These are phyloP conservation scores for Myotisia sp. DNA, from an alignment of 2,329 filamentous ascomycete genomes.

Conservation along the genomic window DNA sequence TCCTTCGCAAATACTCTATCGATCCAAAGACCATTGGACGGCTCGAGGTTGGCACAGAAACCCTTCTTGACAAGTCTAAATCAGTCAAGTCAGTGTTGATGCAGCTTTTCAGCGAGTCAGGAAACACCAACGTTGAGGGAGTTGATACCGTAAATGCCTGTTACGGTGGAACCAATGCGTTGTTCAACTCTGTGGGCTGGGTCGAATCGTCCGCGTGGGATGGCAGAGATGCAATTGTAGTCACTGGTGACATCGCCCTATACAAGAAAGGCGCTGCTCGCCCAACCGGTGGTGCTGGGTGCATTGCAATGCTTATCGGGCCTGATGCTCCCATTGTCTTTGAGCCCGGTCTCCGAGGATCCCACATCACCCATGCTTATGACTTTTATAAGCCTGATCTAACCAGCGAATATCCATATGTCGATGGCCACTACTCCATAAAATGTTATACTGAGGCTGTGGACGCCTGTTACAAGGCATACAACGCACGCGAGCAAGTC, in stretches of 20 bases:
- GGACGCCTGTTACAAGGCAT: slow-evolving; percentile 65
- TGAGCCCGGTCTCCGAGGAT: slow-evolving; percentile 61
- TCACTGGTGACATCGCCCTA: slow-evolving; percentile 63
- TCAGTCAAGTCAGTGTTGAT: slow-evolving; percentile 70
- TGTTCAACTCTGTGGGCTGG: slow-evolving; percentile 68
- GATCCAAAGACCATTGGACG: slow-evolving; percentile 60
- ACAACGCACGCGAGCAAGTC: slow-evolving; percentile 56
- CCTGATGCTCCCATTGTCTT: slow-evolving; percentile 58
- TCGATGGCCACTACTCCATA: slow-evolving; percentile 65
- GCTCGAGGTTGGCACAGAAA: slow-evolving; percentile 68
- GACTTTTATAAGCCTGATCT: slow-evolving; percentile 79
- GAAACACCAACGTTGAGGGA: slow-evolving; percentile 66
- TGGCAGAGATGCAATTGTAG: slow-evolving; percentile 60
- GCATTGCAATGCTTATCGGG: slow-evolving; percentile 59
- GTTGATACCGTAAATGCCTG: slow-evolving; percentile 68
- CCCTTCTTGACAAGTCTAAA: slow-evolving; percentile 69
- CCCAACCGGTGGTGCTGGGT: slow-evolving; percentile 61
- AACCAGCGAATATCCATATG: slow-evolving; percentile 66
- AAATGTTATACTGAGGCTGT: slow-evolving; percentile 64
- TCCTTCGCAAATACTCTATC: slow-evolving; percentile 71
- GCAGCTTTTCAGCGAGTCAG: slow-evolving; percentile 55
- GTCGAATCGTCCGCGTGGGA: slow-evolving; percentile 79
- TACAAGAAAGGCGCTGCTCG: slow-evolving; percentile 67
- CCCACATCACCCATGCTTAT: slow-evolving; percentile 68
- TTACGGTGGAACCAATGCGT: slow-evolving; percentile 66